Evolutionary conservation across 192 early-diverging fungal species (phyloP).

Genomic region (Oehlia diaphana): DNA sequence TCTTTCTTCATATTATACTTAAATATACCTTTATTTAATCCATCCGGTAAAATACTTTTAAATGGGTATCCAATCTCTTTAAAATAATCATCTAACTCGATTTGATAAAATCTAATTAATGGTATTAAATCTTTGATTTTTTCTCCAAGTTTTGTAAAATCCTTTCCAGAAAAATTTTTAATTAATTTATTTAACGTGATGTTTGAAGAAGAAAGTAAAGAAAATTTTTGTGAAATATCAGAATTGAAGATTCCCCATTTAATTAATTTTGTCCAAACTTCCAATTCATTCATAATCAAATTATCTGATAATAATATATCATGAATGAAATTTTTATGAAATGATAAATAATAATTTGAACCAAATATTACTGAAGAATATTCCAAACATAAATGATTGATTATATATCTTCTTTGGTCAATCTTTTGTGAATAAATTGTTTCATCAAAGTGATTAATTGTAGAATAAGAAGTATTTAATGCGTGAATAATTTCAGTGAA

Average conservation of each 20-base stretch:
- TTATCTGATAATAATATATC: not conserved
- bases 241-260: conserved; percentile 12
- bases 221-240: not conserved
- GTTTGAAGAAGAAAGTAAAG: not conserved
- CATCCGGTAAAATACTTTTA: not conserved
- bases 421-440: too few species aligned
- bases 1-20: not conserved
- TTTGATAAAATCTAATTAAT: too few species aligned
- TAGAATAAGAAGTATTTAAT: too few species aligned
- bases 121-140: too few species aligned
- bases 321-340: not conserved
- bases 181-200: too few species aligned
- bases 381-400: too few species aligned
- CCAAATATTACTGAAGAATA: not conserved
- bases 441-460: too few species aligned
- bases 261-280: conserved; percentile 5
- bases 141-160: not conserved
- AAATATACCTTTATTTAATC: not conserved
- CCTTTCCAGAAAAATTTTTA: too few species aligned
- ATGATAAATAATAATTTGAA: not conserved
- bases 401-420: too few species aligned
- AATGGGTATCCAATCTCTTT: too few species aligned
- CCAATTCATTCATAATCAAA: not conserved
- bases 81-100: too few species aligned
- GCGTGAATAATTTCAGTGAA: too few species aligned